Evolutionary conservation across 2,329 filamentous ascomycete species (phyloP), one percentile per base, ranked within the genome.

Genomic region (Chalaropsis ovoidea): DNA sequence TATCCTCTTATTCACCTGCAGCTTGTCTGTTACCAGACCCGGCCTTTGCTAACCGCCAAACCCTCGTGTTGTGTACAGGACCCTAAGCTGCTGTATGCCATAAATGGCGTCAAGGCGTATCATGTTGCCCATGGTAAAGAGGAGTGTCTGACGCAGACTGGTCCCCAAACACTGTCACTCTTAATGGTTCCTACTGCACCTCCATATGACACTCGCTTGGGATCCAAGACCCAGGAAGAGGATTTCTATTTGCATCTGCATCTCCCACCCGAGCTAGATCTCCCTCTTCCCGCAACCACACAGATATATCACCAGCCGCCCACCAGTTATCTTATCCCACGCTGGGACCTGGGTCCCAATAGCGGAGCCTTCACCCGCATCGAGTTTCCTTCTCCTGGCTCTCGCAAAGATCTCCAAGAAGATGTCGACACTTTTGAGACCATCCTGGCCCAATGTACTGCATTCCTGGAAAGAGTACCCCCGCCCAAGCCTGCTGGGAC

Each of bases 241-340:
- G 94, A 97, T 79, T 97, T 96, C 78, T 97, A 97, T 75, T 85
- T 99, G 4, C 93, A 97, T 75, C 84, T 99, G 27, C 91, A 96
- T 72, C 85, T 97, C 10, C 92, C 93, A 15, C 93, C 93, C 22
- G 93, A 96, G 79, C 85, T 99, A 71, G 93, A 97, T 71, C 83
- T 97, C 5, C 90, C 94, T 5, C 81, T 97, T 15, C 94, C 94
- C 13, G 93, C 93, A 19, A 97, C 92, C 0, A 97, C 94, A 0
- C 93, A 97, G 75, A 94, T 99, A 74, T 97, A 96, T 77, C 91
- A 96, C 75, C 90, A 97, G 76, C 91, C 92, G 6, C 93, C 93
- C 0, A 85, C 82, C 69, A 95, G 90, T 78, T 97, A 97, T 73
- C 80, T 97, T 60, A 96, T 99, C 68, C 94, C 94, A 17, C 86